A percentile compares a stretch with the other conserved stretches of the same genome.
Evolutionary conservation across 176 grass and related monocot genomes (phyloP).

Genomic region (Puccinellia tenuiflora): DNA sequence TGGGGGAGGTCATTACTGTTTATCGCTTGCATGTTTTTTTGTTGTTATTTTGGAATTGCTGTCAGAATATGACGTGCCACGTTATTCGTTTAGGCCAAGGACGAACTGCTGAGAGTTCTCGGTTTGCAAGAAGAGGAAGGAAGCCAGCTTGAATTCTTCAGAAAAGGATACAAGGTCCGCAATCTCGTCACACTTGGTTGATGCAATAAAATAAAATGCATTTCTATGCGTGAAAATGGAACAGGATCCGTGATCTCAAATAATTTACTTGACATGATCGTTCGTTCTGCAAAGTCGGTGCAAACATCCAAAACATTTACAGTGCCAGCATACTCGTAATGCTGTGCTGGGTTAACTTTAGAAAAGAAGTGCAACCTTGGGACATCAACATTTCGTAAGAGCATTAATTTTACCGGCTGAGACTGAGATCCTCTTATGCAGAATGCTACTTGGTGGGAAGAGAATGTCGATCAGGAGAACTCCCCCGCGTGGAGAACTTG

Average conservation of each 20-base stretch:
- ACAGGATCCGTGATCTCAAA: background rate
- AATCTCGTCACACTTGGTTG: background rate
- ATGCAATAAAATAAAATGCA: background rate
- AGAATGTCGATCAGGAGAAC: constrained; percentile 70
- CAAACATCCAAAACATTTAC: background rate
- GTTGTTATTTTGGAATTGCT: background rate
- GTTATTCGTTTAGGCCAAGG: constrained; percentile 57
- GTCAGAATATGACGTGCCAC: background rate
- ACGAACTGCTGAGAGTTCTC: constrained; percentile 85
- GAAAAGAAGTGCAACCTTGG: background rate
- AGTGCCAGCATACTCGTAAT: background rate
- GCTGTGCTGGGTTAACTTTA: background rate
- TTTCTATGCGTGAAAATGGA: background rate
- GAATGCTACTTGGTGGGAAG: constrained; percentile 99
- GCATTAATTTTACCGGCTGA: background rate
- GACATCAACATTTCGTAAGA: background rate
- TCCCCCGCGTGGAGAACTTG: constrained; percentile 80
- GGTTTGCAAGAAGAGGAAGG: constrained; percentile 94
- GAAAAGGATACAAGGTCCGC: constrained; percentile 91
- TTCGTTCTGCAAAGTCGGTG: background rate
- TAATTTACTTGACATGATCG: background rate
- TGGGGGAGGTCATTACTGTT: constrained; percentile 69
- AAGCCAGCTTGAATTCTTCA: constrained; percentile 86
- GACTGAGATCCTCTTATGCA: constrained; percentile 23
- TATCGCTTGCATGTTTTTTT: background rate